Percentiles rank a stretch among this genome's conserved stretches.
These are phyloP conservation scores for Santalum album DNA, from an alignment of 164 flowering plant genomes.

Conservation along the genomic window DNA sequence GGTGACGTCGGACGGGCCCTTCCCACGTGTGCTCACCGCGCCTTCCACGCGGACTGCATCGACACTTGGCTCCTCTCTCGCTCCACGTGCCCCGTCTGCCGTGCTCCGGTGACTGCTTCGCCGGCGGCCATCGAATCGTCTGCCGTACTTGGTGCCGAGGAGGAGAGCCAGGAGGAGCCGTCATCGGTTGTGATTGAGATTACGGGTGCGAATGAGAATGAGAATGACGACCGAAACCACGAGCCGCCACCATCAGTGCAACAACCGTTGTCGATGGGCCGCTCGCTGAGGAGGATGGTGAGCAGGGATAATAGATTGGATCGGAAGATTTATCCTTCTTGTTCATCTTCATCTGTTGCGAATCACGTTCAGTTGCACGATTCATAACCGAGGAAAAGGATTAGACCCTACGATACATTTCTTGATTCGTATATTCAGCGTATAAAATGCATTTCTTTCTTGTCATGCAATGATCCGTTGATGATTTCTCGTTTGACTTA, in stretches of 20 bases:
- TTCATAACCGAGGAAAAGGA: too few relatives aligned
- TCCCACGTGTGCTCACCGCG: constrained; percentile 24
- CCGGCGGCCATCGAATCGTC: constrained; percentile 10
- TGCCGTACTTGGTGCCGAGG: background rate
- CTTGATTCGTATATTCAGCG: too few relatives aligned
- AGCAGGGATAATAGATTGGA: constrained; percentile 32
- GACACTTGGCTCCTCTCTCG: constrained; percentile 31
- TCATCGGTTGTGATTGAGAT: constrained; percentile 7
- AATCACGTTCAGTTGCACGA: too few relatives aligned
- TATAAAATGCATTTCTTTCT: too few relatives aligned
- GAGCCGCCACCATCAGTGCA: background rate
- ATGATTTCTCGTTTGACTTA: too few relatives aligned
- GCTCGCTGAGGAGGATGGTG: constrained; percentile 36
- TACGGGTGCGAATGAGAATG: background rate
- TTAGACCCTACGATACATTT: too few relatives aligned
- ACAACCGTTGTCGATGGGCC: constrained; percentile 16
- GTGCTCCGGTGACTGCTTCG: constrained; percentile 15
- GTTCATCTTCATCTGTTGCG: background rate
- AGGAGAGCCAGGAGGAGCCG: too few relatives aligned
- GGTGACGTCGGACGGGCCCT: constrained; percentile 17
- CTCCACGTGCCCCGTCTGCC: constrained; percentile 42
- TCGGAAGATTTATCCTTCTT: constrained; percentile 25
- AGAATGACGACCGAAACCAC: background rate
- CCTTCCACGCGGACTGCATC: constrained; percentile 28
- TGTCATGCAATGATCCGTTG: too few relatives aligned